These are phyloP conservation scores for Trichoderma simmonsii DNA, from an alignment of 2,329 filamentous ascomycete species.

Conservation along the genomic window DNA sequence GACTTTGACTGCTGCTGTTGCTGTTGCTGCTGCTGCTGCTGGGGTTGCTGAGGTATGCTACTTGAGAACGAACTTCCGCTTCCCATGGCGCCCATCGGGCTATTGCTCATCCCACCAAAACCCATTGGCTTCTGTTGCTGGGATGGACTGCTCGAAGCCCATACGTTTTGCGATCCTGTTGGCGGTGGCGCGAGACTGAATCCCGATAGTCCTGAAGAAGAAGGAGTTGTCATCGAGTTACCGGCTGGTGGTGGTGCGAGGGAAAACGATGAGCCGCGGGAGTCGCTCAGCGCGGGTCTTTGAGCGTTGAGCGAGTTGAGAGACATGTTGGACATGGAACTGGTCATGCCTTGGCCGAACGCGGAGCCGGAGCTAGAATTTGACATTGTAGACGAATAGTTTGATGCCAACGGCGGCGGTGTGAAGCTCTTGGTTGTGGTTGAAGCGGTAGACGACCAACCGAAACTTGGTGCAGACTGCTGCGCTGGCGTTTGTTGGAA, in stretches of 20 bases:
- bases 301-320: slow-evolving; percentile 37
- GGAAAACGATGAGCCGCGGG: slow-evolving; percentile 49
- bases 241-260: slow-evolving; percentile 51
- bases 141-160: slow-evolving; percentile 20
- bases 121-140: slow-evolving; percentile 17
- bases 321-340: slow-evolving; percentile 48
- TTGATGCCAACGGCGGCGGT: slow-evolving; percentile 31
- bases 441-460: slow-evolving; percentile 49
- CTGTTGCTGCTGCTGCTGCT: neutral
- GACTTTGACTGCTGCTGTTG: slow-evolving; percentile 38
- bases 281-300: slow-evolving; percentile 34
- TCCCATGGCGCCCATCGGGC: neutral
- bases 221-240: slow-evolving; percentile 20
- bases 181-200: slow-evolving; percentile 49
- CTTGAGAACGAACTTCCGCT: slow-evolving; percentile 27
- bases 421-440: slow-evolving; percentile 19
- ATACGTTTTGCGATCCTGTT: slow-evolving; percentile 22
- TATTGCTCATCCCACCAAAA: slow-evolving; percentile 24
- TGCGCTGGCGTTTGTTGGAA: slow-evolving; percentile 29
- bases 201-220: slow-evolving; percentile 30
- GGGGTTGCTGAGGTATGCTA: slow-evolving; percentile 6
- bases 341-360: slow-evolving; percentile 34
- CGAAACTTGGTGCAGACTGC: slow-evolving; percentile 40
- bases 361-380: slow-evolving; percentile 34
- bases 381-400: slow-evolving; percentile 25